Base-by-base conservation (phyloP, 176 grass and related monocot genomes). In the Pontederia paniculata region DNA sequence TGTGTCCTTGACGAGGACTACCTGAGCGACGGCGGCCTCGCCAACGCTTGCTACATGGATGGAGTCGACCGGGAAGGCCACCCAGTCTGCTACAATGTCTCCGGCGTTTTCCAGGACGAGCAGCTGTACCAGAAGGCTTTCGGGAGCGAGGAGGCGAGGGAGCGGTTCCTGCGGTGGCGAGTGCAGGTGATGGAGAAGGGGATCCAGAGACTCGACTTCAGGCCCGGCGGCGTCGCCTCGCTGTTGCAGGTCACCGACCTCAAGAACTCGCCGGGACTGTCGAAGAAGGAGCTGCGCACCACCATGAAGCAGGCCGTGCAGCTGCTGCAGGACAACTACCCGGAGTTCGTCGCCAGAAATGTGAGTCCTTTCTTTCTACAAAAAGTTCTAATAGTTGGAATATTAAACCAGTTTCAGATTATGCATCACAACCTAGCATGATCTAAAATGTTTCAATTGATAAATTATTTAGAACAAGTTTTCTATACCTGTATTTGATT, bases 261-360 rank as follows among this genome's bases (percentile, higher is more conserved):
- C 15, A 87, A 55, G 64, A 73, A 84, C 76, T 80, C 82, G 16
- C 86, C 80, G 1, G 79, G 83, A 2, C 86, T 80, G 23, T 79
- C 76, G 19, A 90, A 84, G 83, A 97, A 88, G 78, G 93, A 78
- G 52, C 57, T 97, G 62, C 70, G 93, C 52, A 64, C 78, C 45
- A 77, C 84, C 55, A 57, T 97, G 55, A 88, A 84, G 76, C 80
- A 83, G 77, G 74, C 90, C 15, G 53, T 97, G 74, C 79, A 97
- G 68, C 74, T 90, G 46, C 70, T 98, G 60, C 86, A 97, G 77
- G 86, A 97, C 73, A 97, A 97, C 72, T 97, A 97, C 51, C 91
- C 91, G 4, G 91, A 97, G 74, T 78, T 97, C 48, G 86, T 97
- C 52, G 82, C 91, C 8, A 74, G 80, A 77, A 97, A 85, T 76